Base-by-base conservation (phyloP, 2,329 filamentous ascomycete species). In the Aspergillus terreus region DNA sequence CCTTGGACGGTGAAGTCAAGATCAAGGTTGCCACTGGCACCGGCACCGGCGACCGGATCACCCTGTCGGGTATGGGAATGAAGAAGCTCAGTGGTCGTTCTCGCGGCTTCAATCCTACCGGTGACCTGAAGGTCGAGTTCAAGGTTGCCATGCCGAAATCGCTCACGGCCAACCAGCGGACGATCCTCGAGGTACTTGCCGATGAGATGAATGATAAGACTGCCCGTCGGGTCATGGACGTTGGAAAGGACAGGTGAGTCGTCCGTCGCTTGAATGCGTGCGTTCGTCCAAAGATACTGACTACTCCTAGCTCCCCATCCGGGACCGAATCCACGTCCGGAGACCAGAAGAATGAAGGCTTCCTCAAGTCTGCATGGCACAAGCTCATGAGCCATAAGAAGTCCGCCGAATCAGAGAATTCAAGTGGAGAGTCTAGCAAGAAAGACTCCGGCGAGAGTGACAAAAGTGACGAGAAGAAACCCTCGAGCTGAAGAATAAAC, bases 71-170 rank as follows among this genome's bases (percentile, higher is more conserved):
- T 6, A 91, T 90, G 87, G 94, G 94, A 53, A 97, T 99, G 92
- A 91, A 88, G 74, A 87, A 88, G 63, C 79, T 99, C 10, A 79
- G 82, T 55, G 79, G 81, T 15, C 81, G 90, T 44, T 44, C 58
- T 5, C 81, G 85, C 50, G 82, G 80, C 30, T 68, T 67, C 49
- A 65, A 57, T 30, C 81, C 80, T 36, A 82, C 80, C 27, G 94
- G 94, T 58, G 94, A 99, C 66, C 75, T 99, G 54, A 87, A 84
- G 68, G 91, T 99, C 6, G 92, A 99, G 70, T 99, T 96, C 81
- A 90, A 90, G 70, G 89, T 99, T 43, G 78, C 82, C 49, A 96
- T 97, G 90, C 94, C 94, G 43, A 97, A 96, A 75, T 96, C 92
- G 65, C 79, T 99, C 58, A 90, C 82, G 49, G 82, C 87, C 43